Conservation (phyloP, 2,329 filamentous ascomycete genomes). For the Cercospora sesami region DNA sequence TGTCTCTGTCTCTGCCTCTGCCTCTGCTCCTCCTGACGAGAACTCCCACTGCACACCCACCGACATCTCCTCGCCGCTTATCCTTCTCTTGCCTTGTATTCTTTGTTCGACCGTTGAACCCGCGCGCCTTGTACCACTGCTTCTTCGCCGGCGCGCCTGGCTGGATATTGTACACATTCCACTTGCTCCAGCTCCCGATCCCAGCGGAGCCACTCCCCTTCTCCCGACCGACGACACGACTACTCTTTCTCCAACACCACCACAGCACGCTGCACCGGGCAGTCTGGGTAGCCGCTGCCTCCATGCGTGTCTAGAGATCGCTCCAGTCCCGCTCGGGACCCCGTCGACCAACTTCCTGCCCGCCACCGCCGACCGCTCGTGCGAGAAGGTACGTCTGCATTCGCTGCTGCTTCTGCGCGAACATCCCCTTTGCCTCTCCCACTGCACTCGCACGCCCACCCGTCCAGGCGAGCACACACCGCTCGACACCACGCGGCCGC, state of each 20-base stretch:
- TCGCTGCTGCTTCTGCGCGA: background rate
- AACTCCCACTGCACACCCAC: background rate
- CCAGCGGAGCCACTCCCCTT: background rate
- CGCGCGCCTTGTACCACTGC: background rate
- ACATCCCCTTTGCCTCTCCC: background rate
- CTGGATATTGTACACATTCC: constrained; percentile 1
- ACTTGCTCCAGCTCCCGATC: background rate
- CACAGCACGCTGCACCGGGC: background rate
- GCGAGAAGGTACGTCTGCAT: constrained; percentile 7
- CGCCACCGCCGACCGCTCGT: background rate
- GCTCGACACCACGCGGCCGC: background rate
- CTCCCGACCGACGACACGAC: background rate
- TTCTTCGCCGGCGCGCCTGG: background rate
- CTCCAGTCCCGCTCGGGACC: background rate
- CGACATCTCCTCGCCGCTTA: background rate
- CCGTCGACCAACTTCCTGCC: background rate
- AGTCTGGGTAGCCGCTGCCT: constrained; percentile 7
- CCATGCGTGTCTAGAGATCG: constrained; percentile 7
- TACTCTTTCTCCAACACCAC: background rate
- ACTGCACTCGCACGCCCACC: constrained; percentile 2
- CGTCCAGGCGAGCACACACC: background rate
- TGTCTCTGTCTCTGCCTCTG: background rate
- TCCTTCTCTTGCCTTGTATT: constrained; percentile 5
- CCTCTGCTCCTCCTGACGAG: background rate
- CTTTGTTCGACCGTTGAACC: background rate